Evolutionary conservation across 106 monocot genomes (phyloP), one percentile per base, ranked within the genome.

Genomic region (Allium cepa): DNA sequence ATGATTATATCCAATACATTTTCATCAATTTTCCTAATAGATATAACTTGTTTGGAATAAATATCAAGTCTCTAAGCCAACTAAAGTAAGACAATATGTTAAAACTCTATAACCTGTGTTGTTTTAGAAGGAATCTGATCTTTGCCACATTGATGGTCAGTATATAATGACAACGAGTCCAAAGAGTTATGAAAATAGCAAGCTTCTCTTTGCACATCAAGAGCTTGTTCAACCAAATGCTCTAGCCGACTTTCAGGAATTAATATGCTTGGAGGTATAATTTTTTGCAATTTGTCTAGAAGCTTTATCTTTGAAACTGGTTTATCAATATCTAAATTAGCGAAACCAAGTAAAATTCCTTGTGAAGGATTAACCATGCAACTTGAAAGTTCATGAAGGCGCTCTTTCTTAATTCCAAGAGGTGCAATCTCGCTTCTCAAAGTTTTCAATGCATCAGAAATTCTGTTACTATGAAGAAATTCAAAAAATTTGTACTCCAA

Each of bases 401-500:
- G 72, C 55, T 81, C 76, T 64, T 57, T 78, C 14, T 88, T 80
- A n/a, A 87, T 74, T 51, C 73, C 60, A 51, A 92, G 80, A 68
- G 92, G 88, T 49, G 85, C 72, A 53, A 92, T 92, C 61, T 88
- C 79, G 72, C 28, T 60, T 72, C 78, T 76, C 62, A 92, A 69
- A 53, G 82, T 83, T 26, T 76, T 78, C 59, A 88, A 66, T 57
- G 92, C 92, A 60, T 82, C 80, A 73, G 76, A 71, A 26, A 80
- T 66, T 55, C 50, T 77, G 26, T 77, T 79, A 53, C 79, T 82
- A 50, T 74, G 70, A 51, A 92, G 67, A 73, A 80, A 80, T 75
- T 88, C 80, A 70, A 88, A 78, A 60, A 92, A 92, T 55, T 83
- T 92, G 16, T 85, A 80, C 47, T 88, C 84, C 82, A 87, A 68